Evolutionary conservation across 2,329 filamentous ascomycete genomes (phyloP), one percentile per base, ranked within the genome.

Genomic region (Curvularia lunata): DNA sequence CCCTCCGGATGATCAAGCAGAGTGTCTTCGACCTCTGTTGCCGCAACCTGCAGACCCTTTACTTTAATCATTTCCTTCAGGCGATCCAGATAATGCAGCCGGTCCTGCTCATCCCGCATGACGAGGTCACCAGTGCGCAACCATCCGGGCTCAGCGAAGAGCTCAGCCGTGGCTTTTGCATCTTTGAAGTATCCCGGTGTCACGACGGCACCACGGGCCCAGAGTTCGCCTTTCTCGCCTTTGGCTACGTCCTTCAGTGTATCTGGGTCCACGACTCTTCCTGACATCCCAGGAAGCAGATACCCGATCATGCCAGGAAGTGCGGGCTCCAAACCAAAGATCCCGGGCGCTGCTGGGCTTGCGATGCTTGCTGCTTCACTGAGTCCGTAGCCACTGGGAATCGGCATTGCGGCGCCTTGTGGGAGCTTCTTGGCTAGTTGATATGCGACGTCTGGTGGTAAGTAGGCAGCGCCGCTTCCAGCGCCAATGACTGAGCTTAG

Each of bases 1-100:
- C 54, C 49, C 8, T 70, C 66, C 0, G 76, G 75, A 61, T 82
- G 79, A 2, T 75, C 70, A 3, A 82, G 62, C 3, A 83, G 64
- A n/a, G 76, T 67, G n/a, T 75, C 78, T 66, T 83, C 81, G 1
- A 83, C 72, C 49, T 83, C 81, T 0, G 80, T 80, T 2, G 81
- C 81, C 6, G 80, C 78, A n/a, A 82, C 80, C 69, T 82, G 80
- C 38, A 80, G 73, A 3, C 81, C 81, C 64, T 82, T 81, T 12
- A 81, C 80, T 56, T 81, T 82, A 61, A 82, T 82, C 48, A 82
- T 73, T 57, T 82, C 77, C 65, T 80, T 75, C 9, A 71, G 47
- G 7, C 76, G 70, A 60, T 80, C 79, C 2, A 80, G 59, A 40
- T 71, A 72, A 34, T 64, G 61, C 5, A 72, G 63, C 1, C 66